phyloP scores from a whole-genome alignment of 2,329 filamentous ascomycete genomes.

The Colletotrichum higginsianum region DNA sequence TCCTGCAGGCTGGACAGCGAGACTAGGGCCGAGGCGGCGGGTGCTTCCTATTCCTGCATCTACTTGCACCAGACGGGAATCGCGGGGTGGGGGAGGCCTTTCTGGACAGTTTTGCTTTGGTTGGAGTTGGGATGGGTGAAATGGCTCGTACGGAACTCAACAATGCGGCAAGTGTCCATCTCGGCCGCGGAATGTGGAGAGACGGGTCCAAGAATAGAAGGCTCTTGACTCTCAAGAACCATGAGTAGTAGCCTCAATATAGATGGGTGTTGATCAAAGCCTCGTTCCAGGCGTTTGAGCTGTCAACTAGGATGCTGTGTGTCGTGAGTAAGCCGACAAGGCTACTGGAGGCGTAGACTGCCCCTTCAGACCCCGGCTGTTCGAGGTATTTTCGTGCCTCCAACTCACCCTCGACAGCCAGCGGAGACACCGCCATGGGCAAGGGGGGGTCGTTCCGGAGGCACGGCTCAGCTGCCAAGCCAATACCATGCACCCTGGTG shows the following conservation, averaged over 20 bases:
- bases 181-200: neutral
- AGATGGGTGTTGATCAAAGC: neutral
- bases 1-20: conserved; percentile 3
- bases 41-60: neutral
- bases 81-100: neutral
- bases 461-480: conserved; percentile 32
- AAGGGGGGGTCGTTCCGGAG: neutral
- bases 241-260: neutral
- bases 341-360: neutral
- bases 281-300: conserved; percentile 4
- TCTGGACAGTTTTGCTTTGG: no score
- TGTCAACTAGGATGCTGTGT: conserved; percentile 22
- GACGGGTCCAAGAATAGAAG: neutral
- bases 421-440: no score
- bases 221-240: neutral
- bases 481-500: conserved; percentile 19
- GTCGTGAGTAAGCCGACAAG: neutral
- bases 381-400: conserved; percentile 18
- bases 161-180: conserved; percentile 6
- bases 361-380: conserved; percentile 4
- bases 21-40: neutral
- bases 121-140: no score
- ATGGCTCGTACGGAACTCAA: no score
- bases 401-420: neutral
- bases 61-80: no score